Evolutionary conservation across 2,329 filamentous ascomycete species (phyloP).

Genomic region (Ophiocordyceps camponoti-rufipedis): DNA sequence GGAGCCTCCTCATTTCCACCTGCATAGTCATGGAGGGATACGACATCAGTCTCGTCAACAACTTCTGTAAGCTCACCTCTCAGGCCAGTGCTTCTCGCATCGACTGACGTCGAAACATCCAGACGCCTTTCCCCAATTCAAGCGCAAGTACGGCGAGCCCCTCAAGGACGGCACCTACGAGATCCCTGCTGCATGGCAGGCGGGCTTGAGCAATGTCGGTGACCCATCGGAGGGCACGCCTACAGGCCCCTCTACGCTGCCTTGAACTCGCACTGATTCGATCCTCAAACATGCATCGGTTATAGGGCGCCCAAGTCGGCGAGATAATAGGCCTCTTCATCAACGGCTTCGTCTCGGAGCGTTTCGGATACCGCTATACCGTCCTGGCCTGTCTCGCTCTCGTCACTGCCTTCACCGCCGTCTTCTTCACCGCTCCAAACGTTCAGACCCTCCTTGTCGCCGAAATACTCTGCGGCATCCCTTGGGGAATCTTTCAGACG

Average conservation of each 20-base stretch:
- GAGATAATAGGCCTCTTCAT: conserved; percentile 49
- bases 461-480: conserved; percentile 45
- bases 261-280: neutral
- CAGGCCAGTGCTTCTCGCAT: conserved; percentile 2
- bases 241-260: neutral
- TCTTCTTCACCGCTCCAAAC: conserved; percentile 47
- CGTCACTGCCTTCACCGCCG: conserved; percentile 37
- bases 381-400: conserved; percentile 38
- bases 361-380: conserved; percentile 49
- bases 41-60: conserved; percentile 64
- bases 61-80: conserved; percentile 38
- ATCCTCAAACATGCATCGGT: neutral
- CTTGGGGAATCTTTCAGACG: conserved; percentile 41
- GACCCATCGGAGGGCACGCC: conserved; percentile 5
- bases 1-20: conserved; percentile 75
- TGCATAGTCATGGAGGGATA: conserved; percentile 88
- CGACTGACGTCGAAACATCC: neutral
- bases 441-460: conserved; percentile 39
- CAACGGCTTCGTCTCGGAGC: conserved; percentile 47
- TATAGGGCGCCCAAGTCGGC: conserved; percentile 19
- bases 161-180: conserved; percentile 27
- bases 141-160: conserved; percentile 34
- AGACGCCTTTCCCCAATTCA: conserved; percentile 38
- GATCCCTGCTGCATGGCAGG: conserved; percentile 43
- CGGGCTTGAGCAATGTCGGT: conserved; percentile 32